phyloP scores from a whole-genome alignment of 202 grass and related monocot species.

The Zoysia matrella region DNA sequence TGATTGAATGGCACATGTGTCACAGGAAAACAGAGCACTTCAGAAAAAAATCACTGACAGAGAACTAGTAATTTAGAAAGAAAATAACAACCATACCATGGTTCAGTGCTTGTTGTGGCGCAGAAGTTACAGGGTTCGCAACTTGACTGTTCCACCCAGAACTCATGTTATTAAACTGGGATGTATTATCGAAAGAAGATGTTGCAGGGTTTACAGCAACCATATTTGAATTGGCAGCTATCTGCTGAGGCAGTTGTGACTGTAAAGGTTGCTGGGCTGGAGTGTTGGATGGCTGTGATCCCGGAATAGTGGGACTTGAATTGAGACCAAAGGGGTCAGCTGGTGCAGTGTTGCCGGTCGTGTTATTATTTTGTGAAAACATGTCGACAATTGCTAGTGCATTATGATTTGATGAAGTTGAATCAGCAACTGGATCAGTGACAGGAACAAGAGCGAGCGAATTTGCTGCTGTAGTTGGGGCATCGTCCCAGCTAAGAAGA shows the following conservation, averaged over 20 bases:
- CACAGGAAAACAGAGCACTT: neutral
- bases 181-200: constrained; percentile 47
- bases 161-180: constrained; percentile 53
- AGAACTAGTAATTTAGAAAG: constrained; percentile 10
- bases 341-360: constrained; percentile 39
- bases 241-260: constrained; percentile 53
- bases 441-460: constrained; percentile 65
- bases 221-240: constrained; percentile 46
- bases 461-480: constrained; percentile 65
- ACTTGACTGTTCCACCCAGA: constrained; percentile 59
- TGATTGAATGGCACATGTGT: neutral
- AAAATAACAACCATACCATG: constrained; percentile 49
- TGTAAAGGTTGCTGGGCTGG: constrained; percentile 55
- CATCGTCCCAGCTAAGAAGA: constrained; percentile 90
- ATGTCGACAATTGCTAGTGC: constrained; percentile 68
- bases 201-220: constrained; percentile 46
- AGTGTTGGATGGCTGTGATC: constrained; percentile 53
- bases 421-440: constrained; percentile 53
- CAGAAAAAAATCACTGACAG: neutral
- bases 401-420: constrained; percentile 82
- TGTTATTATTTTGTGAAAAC: constrained; percentile 55
- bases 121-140: constrained; percentile 15
- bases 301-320: constrained; percentile 37
- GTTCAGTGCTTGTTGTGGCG: constrained; percentile 47
- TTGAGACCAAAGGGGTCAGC: constrained; percentile 52